Evolutionary conservation across 768 basidiomycete genomes (phyloP), one percentile per base, ranked within the genome.

Genomic region (Myochromella boudieri): DNA sequence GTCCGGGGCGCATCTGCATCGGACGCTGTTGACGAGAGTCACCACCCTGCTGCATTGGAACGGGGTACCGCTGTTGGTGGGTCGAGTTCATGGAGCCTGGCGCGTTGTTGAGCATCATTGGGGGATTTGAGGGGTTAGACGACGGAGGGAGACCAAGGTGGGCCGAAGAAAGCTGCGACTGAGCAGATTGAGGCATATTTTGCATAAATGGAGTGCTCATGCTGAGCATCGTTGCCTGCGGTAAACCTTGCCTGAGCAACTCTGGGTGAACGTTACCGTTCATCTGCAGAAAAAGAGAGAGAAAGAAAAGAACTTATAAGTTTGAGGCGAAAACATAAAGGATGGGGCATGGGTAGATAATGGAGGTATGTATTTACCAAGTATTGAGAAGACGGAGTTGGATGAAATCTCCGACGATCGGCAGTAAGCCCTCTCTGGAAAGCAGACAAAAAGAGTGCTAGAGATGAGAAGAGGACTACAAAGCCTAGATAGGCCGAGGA

Each of bases 181-280:
- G 75, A 6, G 58, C 58, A 27, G 66, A 55, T 54, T 65, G 72
- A 32, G 63, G 65, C 32, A 75, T 71, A 44, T 69, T 70, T 41
- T 63, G 70, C 49, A 69, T 60, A 53, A 69, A 70, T 21, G 65
- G 58, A 2, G 65, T 51, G 34, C 55, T 56, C 48, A 68, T 60
- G 27, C 61, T 58, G 34, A 72, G 61, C 65, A 79, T 71, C 42
- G 66, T 48, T 48, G 47, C 9, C 38, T 53, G 58, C 51, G 74
- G 65, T 59, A 71, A 71, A 62, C 68, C 69, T 49, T 68, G 56
- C 53, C 76, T 75, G 42, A 81, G 54, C 68, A 81, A 68, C 54
- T 81, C 74, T 52, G 60, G 63, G 44, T 73, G 78, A 56, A 66
- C 60, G 72, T 62, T 60, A 28, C 62, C 59, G 65, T 80, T 82